These are phyloP conservation scores for Pilobolus umbonatus DNA, from an alignment of 192 early-diverging fungal species.

Conservation along the genomic window DNA sequence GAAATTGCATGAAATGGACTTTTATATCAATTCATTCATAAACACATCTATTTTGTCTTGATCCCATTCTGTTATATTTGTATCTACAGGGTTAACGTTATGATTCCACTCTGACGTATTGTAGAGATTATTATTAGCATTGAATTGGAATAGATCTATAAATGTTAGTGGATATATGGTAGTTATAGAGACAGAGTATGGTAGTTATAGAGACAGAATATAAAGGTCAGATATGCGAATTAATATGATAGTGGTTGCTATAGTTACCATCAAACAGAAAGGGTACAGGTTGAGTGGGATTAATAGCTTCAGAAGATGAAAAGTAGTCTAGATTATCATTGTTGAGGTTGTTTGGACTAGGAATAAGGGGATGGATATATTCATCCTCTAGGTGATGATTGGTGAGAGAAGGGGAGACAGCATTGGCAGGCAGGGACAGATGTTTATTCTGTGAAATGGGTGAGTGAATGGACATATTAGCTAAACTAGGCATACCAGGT, in stretches of 20 bases:
- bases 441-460: not conserved
- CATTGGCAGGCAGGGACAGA: not conserved
- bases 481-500: slow-evolving; percentile 2
- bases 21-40: not conserved
- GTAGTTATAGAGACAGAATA: too few species aligned
- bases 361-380: slow-evolving; percentile 10
- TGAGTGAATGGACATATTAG: slow-evolving; percentile 6
- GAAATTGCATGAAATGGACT: too few species aligned
- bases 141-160: not conserved
- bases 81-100: not conserved
- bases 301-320: too few species aligned
- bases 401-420: too few species aligned
- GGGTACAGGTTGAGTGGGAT: too few species aligned
- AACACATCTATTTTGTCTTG: slow-evolving; percentile 7
- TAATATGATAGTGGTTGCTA: too few species aligned
- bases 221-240: too few species aligned
- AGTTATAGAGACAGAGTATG: too few species aligned
- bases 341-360: too few species aligned
- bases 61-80: slow-evolving; percentile 8
- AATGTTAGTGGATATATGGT: too few species aligned
- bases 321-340: slow-evolving; percentile 13
- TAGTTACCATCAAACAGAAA: too few species aligned
- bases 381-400: too few species aligned
- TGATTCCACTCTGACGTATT: slow-evolving; percentile 1
- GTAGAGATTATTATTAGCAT: not conserved